Conservation (phyloP, 2,329 filamentous ascomycete genomes). For the Penicillium sp. region DNA sequence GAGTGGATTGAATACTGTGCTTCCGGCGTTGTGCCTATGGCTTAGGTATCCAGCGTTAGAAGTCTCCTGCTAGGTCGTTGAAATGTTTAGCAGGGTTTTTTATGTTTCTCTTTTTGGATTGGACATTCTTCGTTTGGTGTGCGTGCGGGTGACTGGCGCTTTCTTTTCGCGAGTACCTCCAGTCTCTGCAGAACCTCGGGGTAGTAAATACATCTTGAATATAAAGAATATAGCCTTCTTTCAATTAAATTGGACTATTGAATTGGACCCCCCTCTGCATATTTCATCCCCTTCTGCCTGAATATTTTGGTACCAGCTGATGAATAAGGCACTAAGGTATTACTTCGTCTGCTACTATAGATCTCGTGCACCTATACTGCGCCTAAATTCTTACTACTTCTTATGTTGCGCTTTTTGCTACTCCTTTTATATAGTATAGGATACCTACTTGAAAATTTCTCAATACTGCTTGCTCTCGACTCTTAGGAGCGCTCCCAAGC, state of each 20-base stretch:
- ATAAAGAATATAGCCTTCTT: slow-evolving; percentile 11
- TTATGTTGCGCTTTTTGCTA: too few species aligned
- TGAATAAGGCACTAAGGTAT: too few species aligned
- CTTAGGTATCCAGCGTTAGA: slow-evolving; percentile 1
- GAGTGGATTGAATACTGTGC: neutral
- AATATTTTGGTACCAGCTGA: too few species aligned
- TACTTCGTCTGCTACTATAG: too few species aligned
- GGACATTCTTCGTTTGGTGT: slow-evolving; percentile 3
- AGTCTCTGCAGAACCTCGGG: neutral
- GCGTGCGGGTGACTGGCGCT: neutral
- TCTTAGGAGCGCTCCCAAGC: neutral
- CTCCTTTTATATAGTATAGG: too few species aligned
- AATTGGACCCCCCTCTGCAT: too few species aligned
- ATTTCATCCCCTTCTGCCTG: too few species aligned
- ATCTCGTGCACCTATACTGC: too few species aligned
- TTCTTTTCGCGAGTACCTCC: neutral
- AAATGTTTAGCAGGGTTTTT: neutral
- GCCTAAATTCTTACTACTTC: too few species aligned
- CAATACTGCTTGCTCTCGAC: neutral
- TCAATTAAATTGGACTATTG: neutral
- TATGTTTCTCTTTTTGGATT: neutral
- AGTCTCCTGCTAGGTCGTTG: slow-evolving; percentile 8
- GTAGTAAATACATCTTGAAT: slow-evolving; percentile 17
- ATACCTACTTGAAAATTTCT: too few species aligned
- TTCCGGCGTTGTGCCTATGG: slow-evolving; percentile 3